Base-by-base conservation (phyloP, 192 early-diverging fungal species). In the Coemansia asiatica region DNA sequence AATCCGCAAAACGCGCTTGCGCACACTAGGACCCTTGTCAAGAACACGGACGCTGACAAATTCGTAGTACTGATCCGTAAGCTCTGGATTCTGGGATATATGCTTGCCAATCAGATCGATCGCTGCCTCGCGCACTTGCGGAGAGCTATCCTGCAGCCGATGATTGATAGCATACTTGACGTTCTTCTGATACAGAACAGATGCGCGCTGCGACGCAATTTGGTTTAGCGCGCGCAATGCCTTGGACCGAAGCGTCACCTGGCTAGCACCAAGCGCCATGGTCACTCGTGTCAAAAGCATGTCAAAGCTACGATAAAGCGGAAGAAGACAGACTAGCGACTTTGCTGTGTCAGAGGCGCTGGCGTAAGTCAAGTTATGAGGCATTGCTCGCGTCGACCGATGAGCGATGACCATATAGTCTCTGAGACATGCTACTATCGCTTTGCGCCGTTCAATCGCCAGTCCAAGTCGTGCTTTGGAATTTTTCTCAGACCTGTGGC, bases 31-130 rank as follows among this genome's bases (percentile, higher is more conserved):
- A 6, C 93, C 91, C 28, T 90, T 93, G 79, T 98, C 96, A 61
- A 94, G 78, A 2, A 95, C 85, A 26, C 95, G 79, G 9, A 87
- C 90, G 56, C 89, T 90, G 44, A 96, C 83, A 40, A 92, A 76
- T 29, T 87, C 85, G 63, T 94, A 96, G 67, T 95, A 93, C 57
- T 92, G 83, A 25, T 67, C 71, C 1, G 89, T 84, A 19, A 96
- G 83, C 51, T 75, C 83, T 9, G 82, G 75, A 31, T 89, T 85
- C 56, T 85, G 82, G 6, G 87, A 82, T 50, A 95, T 72, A 63
- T 94, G 92, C 58, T 89, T 90, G 19, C 91, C 91, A 31, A 95
- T 84, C 27, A 98, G 69, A 54, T 96, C 91, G n/a, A 95, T 88
- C 6, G 94, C 91, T 10, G 91, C 92, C 81, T 96, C 95, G 31